These are phyloP conservation scores for Phytophthora pini DNA, from an alignment of 352 stramenopile genomes.

Conservation along the genomic window DNA sequence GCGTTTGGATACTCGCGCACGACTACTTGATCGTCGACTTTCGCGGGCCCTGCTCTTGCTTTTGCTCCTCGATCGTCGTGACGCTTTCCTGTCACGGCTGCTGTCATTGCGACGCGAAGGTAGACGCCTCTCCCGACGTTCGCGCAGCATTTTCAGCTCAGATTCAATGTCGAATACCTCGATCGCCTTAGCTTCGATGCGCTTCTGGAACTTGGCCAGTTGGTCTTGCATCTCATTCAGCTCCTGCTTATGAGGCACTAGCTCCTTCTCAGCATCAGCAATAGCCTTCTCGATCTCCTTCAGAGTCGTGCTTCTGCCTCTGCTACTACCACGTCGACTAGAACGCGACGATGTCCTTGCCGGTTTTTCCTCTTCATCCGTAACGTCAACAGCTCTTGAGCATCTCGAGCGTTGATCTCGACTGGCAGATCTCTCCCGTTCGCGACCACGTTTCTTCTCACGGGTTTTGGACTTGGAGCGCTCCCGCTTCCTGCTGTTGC, in stretches of 20 bases:
- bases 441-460: slow-evolving; percentile 6
- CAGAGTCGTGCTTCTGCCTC: slow-evolving; percentile 19
- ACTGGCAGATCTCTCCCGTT: slow-evolving; percentile 33
- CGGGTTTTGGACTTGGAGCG: slow-evolving; percentile 30
- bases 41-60: slow-evolving; percentile 31
- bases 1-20: slow-evolving; percentile 49
- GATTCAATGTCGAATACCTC: slow-evolving; percentile 75
- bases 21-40: slow-evolving; percentile 42
- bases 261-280: slow-evolving; percentile 47
- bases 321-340: slow-evolving; percentile 32
- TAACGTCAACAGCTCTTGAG: slow-evolving; percentile 9
- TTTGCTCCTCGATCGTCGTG: slow-evolving; percentile 29
- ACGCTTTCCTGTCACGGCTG: slow-evolving; percentile 13
- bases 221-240: slow-evolving; percentile 48
- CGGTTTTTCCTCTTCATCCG: slow-evolving; percentile 27
- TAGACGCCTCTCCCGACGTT: slow-evolving; percentile 51
- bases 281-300: slow-evolving; percentile 64
- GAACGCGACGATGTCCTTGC: slow-evolving; percentile 8
- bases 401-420: slow-evolving; percentile 12
- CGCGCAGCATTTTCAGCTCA: slow-evolving; percentile 61
- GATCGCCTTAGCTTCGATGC: slow-evolving; percentile 60
- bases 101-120: slow-evolving; percentile 22
- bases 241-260: slow-evolving; percentile 54
- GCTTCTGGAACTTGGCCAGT: slow-evolving; percentile 42
- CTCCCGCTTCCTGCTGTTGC: slow-evolving; percentile 24